Base-by-base conservation (phyloP, 345 rosid species). In the Pugionium cornutum region DNA sequence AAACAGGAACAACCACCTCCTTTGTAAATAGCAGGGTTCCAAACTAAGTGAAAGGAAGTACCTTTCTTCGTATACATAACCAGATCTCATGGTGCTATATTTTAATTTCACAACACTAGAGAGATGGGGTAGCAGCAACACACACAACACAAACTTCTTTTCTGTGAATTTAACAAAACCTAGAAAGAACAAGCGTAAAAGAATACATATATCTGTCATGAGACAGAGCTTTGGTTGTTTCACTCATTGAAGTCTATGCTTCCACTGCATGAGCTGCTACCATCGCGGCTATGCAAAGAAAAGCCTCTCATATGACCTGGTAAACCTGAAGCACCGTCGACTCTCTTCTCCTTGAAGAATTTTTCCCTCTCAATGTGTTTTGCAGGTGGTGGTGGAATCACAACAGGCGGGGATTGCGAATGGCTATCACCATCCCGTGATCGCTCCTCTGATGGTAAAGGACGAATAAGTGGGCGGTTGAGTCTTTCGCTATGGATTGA, bases 361-460 rank as follows among this genome's bases (percentile, higher is more conserved):
- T 42, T 86, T 66, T 94, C 96, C 83, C 99, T 84, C 77, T 94
- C 97, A 5, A 81, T 6, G 27, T 85, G 96, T 74, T 88, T 90
- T 53, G 99, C 84, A 48, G 99, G 97, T 7, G 99, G 99, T 4
- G 99, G 99, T 7, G 99, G 99, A 66, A 94, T 86, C 10, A 75
- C 84, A 52, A 83, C 79, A 18, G 83, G 58, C 18, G 85, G 79
- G 26, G 75, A 71, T 50, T 83, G 77, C 27, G 78, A 63, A 25
- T 30, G 53, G 53, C 73, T 58, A 53, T 82, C 84, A 58, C 54
- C 18, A 62, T 57, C 9, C 2, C 76, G 79, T 32, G 75, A 58
- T 56, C 39, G 61, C 40, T 31, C 67, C 77, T 70, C 94, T 8
- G 70, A 58, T 33, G 75, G 68, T 57, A 86, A 64, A 62, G 97